Evolutionary conservation across 441 rosid species (phyloP), one percentile per base, ranked within the genome.

Genomic region (Erodium trifolium): DNA sequence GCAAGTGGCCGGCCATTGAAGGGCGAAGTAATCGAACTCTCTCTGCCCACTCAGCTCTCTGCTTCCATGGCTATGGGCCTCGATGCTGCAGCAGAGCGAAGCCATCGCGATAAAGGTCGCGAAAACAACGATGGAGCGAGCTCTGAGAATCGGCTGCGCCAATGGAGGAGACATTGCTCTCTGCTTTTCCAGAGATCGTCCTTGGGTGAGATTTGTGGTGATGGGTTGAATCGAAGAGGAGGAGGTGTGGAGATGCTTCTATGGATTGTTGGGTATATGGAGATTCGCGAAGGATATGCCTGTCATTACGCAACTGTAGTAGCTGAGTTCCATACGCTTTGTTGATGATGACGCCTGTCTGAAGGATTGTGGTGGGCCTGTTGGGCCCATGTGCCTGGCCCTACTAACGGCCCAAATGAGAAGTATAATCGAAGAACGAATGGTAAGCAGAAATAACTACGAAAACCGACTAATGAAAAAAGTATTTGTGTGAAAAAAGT

Each of bases 1-100:
- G 67, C 45, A 72, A 19, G 98, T 89, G 75, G 88, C 96, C 0
- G 98, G 94, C 98, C 98, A 93, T 63, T 86, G 95, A 14, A 93
- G 79, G 66, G 78, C 86, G 81, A 91, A 93, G 84, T 93, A 93
- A 78, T 93, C 98, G 72, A 93, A 93, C 82, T 91, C 98, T 29
- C 93, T 84, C 88, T 76, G 89, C 8, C 59, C 77, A 68, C 64
- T 67, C 41, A 7, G 8, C 41, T 37, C 41, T 37, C 41, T 3
- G 41, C 41, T 4, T 37, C 41, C 1, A 37, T 4, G 41, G 55
- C 59, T 43, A 43, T 31, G 34, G 23, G 34, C 62, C 17, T 53
- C 62, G 34, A 51, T 17, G 19, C 13, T 70, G 17, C 57, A n/a
- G 5, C 17, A 51, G 57, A 51, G 13, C 57, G 57, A 51, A 1